Evolutionary conservation across 495 filamentous ascomycete species (phyloP).

Genomic region (Lentithecium fluviatile): DNA sequence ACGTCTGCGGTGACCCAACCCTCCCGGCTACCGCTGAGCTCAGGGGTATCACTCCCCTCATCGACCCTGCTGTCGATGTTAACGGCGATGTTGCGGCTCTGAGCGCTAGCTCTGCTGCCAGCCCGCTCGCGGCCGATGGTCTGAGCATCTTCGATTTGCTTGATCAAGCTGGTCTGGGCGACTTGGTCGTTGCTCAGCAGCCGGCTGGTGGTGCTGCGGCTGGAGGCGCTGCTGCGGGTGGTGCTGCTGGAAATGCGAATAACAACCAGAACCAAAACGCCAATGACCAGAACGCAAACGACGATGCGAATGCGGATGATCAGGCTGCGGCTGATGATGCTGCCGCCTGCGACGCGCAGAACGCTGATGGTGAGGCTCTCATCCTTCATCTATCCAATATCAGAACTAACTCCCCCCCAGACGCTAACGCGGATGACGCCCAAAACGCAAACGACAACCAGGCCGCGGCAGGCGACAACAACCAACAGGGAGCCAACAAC

Average conservation of each 20-base stretch:
- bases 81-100: constrained; percentile 56
- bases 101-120: constrained; percentile 48
- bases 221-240: constrained; percentile 23
- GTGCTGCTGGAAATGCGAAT: constrained; percentile 19
- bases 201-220: constrained; percentile 36
- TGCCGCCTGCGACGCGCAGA: too few species aligned
- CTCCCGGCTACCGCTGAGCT: constrained; percentile 58
- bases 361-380: too few species aligned
- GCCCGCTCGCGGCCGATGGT: constrained; percentile 54
- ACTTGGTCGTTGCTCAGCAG: constrained; percentile 46
- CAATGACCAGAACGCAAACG: constrained; percentile 1
- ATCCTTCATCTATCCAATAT: too few species aligned
- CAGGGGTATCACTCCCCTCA: constrained; percentile 59
- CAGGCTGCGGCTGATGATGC: too few species aligned
- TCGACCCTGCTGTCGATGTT: constrained; percentile 57
- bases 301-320: background rate
- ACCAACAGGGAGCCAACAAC: too few species aligned
- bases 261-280: background rate
- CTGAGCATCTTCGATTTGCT: constrained; percentile 57
- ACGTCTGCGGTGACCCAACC: constrained; percentile 55
- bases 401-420: too few species aligned
- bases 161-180: constrained; percentile 53
- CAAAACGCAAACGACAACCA: too few species aligned
- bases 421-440: too few species aligned
- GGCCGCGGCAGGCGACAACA: constrained; percentile 6